phyloP scores from a whole-genome alignment of 108 stramenopile genomes.

The Cyclotella baltica region DNA sequence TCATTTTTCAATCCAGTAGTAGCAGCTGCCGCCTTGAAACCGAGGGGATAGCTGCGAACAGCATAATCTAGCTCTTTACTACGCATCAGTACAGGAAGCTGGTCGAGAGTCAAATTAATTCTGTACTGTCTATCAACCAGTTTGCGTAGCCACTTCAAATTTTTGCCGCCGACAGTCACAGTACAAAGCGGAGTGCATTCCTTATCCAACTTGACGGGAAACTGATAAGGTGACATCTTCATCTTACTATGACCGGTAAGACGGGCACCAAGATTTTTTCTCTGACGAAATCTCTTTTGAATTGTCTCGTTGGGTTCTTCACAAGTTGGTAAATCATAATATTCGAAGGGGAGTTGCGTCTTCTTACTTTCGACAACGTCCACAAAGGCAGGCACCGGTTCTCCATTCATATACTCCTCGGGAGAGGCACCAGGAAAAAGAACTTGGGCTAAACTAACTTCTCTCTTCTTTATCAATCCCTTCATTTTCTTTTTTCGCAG shows the following conservation, averaged over 20 bases:
- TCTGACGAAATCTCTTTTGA: constrained; percentile 54
- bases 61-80: constrained; percentile 83
- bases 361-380: constrained; percentile 80
- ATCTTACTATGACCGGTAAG: constrained; percentile 72
- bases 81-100: constrained; percentile 81
- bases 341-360: constrained; percentile 94
- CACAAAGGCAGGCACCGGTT: constrained; percentile 70
- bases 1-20: constrained; percentile 62
- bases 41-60: constrained; percentile 85
- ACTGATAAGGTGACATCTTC: constrained; percentile 68
- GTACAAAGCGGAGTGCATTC: constrained; percentile 68
- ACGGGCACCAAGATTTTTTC: constrained; percentile 76
- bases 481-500: constrained; percentile 65
- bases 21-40: constrained; percentile 71
- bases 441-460: constrained; percentile 68
- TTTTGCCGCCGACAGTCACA: constrained; percentile 62
- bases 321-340: constrained; percentile 94
- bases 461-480: constrained; percentile 66
- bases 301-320: constrained; percentile 49
- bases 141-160: constrained; percentile 72
- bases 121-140: constrained; percentile 96
- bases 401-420: constrained; percentile 61
- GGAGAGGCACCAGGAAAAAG: constrained; percentile 85
- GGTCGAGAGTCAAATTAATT: constrained; percentile 87
- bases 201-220: constrained; percentile 57